A percentile compares a stretch with the other conserved stretches of the same genome.
Evolutionary conservation across 768 basidiomycete genomes (phyloP).

Genomic region (Grammothele lineata): DNA sequence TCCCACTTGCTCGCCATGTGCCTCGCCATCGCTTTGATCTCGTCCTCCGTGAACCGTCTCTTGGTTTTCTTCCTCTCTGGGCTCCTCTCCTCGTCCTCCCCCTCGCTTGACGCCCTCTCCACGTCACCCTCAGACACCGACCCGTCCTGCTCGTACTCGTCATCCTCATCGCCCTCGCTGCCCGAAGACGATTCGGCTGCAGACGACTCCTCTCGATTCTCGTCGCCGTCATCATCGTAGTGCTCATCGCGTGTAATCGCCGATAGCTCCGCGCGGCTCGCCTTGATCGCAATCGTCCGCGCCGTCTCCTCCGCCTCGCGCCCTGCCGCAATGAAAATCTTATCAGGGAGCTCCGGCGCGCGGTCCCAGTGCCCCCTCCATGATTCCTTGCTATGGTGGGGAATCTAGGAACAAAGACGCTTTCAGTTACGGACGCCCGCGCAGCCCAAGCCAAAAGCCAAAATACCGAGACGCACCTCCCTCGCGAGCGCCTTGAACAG

Average conservation of each 20-base stretch:
- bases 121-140: neutral
- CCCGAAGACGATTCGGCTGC: neutral
- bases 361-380: neutral
- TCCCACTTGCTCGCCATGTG: neutral
- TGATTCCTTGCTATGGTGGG: neutral
- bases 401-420: neutral
- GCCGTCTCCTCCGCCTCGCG: neutral
- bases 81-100: too few species aligned
- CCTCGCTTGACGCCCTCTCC: neutral
- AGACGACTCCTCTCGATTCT: neutral
- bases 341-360: neutral
- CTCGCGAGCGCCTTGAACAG: neutral
- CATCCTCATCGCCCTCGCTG: neutral
- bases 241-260: too few species aligned
- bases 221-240: neutral
- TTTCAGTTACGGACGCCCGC: neutral
- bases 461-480: neutral
- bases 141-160: neutral
- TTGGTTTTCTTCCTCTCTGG: too few species aligned
- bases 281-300: neutral
- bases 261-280: too few species aligned
- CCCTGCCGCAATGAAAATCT: neutral
- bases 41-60: neutral
- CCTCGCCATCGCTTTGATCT: neutral
- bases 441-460: too few species aligned